Evolutionary conservation across 805 yeast species (phyloP).

Genomic region (Candida krabiensis): DNA sequence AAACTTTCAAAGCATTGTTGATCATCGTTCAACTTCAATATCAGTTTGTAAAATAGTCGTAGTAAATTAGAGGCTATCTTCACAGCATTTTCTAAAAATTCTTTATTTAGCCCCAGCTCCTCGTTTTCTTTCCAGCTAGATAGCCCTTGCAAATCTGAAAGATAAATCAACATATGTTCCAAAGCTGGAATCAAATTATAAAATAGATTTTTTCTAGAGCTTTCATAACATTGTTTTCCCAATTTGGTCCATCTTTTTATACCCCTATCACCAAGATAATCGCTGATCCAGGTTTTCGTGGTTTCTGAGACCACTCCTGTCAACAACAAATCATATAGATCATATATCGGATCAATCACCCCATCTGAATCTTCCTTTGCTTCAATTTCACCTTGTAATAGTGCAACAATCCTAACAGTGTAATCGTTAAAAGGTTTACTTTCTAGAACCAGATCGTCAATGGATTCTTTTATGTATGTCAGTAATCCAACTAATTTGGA

Average conservation of each 20-base stretch:
- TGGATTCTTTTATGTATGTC: conserved; percentile 34
- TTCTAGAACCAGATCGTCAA: conserved; percentile 30
- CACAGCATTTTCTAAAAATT: conserved; percentile 18
- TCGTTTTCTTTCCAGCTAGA: conserved; percentile 37
- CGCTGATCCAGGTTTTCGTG: conserved; percentile 59
- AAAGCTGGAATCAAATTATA: conserved; percentile 52
- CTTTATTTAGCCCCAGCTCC: conserved; percentile 19
- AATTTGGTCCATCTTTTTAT: conserved; percentile 52
- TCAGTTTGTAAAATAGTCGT: conserved; percentile 36
- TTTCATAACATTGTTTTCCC: conserved; percentile 53
- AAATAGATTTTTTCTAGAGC: conserved; percentile 45
- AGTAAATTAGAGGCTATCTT: conserved; percentile 26
- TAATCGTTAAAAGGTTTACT: conserved; percentile 39
- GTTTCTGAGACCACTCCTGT: conserved; percentile 54
- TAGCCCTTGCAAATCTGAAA: conserved; percentile 43
- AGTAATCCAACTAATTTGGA: conserved; percentile 37
- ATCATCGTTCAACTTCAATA: conserved; percentile 47
- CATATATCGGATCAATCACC: conserved; percentile 34
- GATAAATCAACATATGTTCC: conserved; percentile 52
- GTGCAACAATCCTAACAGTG: conserved; percentile 33
- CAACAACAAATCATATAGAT: conserved; percentile 46
- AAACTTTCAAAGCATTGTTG: conserved; percentile 46
- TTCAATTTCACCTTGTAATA: conserved; percentile 37
- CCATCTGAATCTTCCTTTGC: conserved; percentile 13
- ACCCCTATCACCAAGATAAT: conserved; percentile 68